These are phyloP conservation scores for Tetrapisispora iriomotensis DNA, from an alignment of 805 yeast species.

Conservation along the genomic window DNA sequence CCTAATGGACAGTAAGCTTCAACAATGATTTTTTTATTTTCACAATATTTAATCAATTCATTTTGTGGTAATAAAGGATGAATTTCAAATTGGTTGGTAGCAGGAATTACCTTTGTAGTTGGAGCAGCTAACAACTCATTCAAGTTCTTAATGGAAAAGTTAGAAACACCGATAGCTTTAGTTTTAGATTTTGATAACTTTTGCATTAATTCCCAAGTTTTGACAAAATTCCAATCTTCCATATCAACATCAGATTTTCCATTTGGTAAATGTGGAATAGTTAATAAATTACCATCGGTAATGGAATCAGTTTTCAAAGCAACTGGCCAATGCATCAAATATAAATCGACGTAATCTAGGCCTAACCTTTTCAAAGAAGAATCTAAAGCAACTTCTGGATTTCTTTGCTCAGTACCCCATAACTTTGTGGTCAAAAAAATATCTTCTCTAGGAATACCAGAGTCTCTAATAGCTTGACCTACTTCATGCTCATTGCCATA, in stretches of 20 bases:
- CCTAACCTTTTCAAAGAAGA: slow-evolving; percentile 50
- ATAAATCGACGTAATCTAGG: slow-evolving; percentile 66
- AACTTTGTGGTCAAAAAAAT: slow-evolving; percentile 67
- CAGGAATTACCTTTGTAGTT: slow-evolving; percentile 43
- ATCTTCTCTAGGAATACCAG: slow-evolving; percentile 42
- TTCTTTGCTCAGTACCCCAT: slow-evolving; percentile 46
- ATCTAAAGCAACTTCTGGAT: slow-evolving; percentile 44
- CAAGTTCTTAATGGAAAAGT: slow-evolving; percentile 35
- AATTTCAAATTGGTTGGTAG: slow-evolving; percentile 52
- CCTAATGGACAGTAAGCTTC: slow-evolving; percentile 61
- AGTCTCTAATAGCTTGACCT: slow-evolving; percentile 48
- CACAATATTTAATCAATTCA: slow-evolving; percentile 44
- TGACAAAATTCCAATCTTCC: slow-evolving; percentile 33
- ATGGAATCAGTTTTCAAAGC: slow-evolving; percentile 34
- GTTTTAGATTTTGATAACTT: slow-evolving; percentile 38
- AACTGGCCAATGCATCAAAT: slow-evolving; percentile 74
- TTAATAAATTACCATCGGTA: slow-evolving; percentile 27
- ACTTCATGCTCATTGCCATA: slow-evolving; percentile 61
- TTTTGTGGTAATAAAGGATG: slow-evolving; percentile 67
- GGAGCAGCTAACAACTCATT: slow-evolving; percentile 35
- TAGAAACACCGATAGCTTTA: slow-evolving; percentile 51
- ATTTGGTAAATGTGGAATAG: slow-evolving; percentile 26
- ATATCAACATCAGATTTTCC: slow-evolving; percentile 29
- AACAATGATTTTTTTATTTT: slow-evolving; percentile 40
- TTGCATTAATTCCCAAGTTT: slow-evolving; percentile 56